Evolutionary conservation across 2,329 filamentous ascomycete genomes (phyloP).

Genomic region (Rutstroemia sp.): DNA sequence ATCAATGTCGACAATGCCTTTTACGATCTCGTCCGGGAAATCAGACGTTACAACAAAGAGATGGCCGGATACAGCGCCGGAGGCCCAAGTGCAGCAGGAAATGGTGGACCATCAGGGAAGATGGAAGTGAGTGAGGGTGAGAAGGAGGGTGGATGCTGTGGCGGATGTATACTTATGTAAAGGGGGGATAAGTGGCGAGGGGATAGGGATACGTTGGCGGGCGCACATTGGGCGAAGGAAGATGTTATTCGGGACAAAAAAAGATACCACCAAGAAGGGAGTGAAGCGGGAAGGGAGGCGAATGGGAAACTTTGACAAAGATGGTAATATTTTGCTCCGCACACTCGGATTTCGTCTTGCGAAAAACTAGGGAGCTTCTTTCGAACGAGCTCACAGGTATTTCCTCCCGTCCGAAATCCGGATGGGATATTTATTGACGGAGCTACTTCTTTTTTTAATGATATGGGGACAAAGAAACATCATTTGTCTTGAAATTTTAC

Average conservation of each 20-base stretch:
- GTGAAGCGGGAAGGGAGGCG: background rate
- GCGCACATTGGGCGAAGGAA: conserved; percentile 1
- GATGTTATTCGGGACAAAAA: conserved; percentile 3
- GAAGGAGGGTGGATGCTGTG: conserved; percentile 66
- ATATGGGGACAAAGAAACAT: background rate
- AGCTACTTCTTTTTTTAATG: background rate
- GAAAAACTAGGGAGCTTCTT: no score
- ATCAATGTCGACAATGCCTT: conserved; percentile 99
- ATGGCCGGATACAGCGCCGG: conserved; percentile 80
- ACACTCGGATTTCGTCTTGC: background rate
- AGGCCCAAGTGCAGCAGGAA: conserved; percentile 54
- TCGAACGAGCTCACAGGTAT: background rate
- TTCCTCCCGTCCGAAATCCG: background rate
- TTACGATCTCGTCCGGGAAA: conserved; percentile 96
- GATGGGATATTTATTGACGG: background rate
- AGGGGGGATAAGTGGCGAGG: background rate
- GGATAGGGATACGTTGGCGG: background rate
- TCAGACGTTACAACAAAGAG: conserved; percentile 96
- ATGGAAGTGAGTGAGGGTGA: conserved; percentile 71
- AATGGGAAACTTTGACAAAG: background rate
- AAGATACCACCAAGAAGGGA: conserved; percentile 1
- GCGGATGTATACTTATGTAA: conserved; percentile 85
- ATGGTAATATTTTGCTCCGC: background rate
- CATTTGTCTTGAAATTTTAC: background rate
- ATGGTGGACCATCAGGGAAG: conserved; percentile 51